Evolutionary conservation across 352 stramenopile genomes (phyloP).

Genomic region (Phytophthora lateralis): DNA sequence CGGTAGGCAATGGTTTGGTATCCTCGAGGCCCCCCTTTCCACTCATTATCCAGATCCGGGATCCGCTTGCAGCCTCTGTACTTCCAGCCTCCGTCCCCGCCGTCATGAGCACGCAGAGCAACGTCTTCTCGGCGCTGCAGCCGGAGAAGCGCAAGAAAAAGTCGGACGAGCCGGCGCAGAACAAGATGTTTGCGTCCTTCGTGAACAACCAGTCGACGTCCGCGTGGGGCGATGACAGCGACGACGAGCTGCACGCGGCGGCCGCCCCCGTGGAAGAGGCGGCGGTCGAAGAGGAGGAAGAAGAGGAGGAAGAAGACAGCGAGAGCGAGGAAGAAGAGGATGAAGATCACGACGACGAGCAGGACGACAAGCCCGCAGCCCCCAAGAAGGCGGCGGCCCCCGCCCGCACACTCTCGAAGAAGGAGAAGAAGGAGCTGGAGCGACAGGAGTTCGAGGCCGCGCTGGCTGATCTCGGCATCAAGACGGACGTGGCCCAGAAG

Average conservation of each 20-base stretch:
- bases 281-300: constrained; percentile 46
- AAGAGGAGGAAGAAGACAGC: constrained; percentile 58
- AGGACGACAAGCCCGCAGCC: constrained; percentile 28
- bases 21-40: constrained; percentile 10
- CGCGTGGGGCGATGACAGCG: constrained; percentile 74
- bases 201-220: constrained; percentile 68
- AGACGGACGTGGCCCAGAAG: constrained; percentile 20
- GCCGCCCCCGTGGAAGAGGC: constrained; percentile 40
- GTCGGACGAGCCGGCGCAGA: constrained; percentile 42
- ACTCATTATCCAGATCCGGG: constrained; percentile 25
- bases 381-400: constrained; percentile 43
- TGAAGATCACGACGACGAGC: constrained; percentile 60
- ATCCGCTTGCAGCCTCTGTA: too few relatives aligned
- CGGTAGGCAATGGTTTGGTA: too few relatives aligned
- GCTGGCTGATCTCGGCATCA: constrained; percentile 69
- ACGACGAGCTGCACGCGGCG: constrained; percentile 67
- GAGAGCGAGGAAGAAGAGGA: constrained; percentile 50
- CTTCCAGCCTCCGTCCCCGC: too few relatives aligned
- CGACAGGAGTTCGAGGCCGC: constrained; percentile 78
- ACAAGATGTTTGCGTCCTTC: constrained; percentile 73
- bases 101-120: constrained; percentile 39
- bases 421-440: constrained; percentile 83
- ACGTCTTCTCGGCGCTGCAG: constrained; percentile 56
- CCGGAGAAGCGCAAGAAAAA: constrained; percentile 77
- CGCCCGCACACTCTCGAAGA: constrained; percentile 66